Conservation (phyloP, 108 stramenopile genomes). For the Conticribra guillardii region DNA sequence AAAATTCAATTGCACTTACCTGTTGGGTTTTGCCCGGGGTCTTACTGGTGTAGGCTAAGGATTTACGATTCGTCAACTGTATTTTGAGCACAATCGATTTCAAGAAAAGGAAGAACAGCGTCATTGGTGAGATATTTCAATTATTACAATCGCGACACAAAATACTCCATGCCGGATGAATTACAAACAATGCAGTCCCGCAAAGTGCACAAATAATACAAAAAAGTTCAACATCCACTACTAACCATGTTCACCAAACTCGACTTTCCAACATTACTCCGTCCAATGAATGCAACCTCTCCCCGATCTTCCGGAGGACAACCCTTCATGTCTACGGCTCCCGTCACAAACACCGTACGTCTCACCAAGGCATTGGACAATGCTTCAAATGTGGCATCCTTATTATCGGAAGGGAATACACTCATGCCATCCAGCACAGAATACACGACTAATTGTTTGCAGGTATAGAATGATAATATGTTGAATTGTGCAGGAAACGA, state of each 20-base stretch:
- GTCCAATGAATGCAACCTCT: slow-evolving; percentile 92
- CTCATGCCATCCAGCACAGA: slow-evolving; percentile 80
- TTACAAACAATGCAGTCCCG: too few relatives aligned
- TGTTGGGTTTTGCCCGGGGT: slow-evolving; percentile 95
- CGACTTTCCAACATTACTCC: slow-evolving; percentile 93
- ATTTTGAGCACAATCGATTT: too few relatives aligned
- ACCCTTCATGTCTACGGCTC: slow-evolving; percentile 85
- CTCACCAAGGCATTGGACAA: slow-evolving; percentile 86
- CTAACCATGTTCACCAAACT: slow-evolving; percentile 90
- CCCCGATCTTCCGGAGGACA: slow-evolving; percentile 83
- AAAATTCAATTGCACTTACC: too few relatives aligned
- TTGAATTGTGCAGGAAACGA: not conserved
- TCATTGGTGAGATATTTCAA: too few relatives aligned
- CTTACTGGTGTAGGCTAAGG: slow-evolving; percentile 92
- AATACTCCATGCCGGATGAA: too few relatives aligned
- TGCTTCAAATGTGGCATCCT: slow-evolving; percentile 83
- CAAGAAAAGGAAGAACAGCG: too few relatives aligned
- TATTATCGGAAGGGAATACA: slow-evolving; percentile 82
- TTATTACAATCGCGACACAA: too few relatives aligned
- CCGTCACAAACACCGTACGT: slow-evolving; percentile 83
- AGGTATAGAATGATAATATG: slow-evolving; percentile 17
- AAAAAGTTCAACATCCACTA: not conserved
- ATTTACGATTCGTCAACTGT: slow-evolving; percentile 87
- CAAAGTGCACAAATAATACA: not conserved
- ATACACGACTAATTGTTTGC: slow-evolving; percentile 67